Percentiles rank a stretch among this genome's conserved stretches.
phyloP scores from a whole-genome alignment of 305 asterid species.

The Withania somnifera region DNA sequence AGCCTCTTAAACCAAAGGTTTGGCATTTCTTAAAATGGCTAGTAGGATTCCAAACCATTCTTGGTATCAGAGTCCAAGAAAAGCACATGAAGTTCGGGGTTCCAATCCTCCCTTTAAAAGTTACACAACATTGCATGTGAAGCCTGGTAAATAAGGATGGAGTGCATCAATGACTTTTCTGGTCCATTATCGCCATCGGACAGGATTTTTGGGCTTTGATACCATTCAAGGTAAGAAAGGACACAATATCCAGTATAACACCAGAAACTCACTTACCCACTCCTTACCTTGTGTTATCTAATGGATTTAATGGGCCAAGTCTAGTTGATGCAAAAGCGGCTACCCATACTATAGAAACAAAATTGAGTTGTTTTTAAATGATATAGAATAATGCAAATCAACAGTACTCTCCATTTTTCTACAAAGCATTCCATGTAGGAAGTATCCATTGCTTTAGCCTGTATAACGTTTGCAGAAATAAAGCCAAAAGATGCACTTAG shows the following conservation, averaged over 20 bases:
- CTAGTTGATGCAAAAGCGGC: neutral
- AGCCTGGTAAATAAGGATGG: neutral
- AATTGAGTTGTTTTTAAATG: neutral
- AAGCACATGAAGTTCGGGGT: neutral
- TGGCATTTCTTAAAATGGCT: neutral
- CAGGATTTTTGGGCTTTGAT: neutral
- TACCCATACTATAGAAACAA: neutral
- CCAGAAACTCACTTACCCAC: neutral
- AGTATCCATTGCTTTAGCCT: neutral
- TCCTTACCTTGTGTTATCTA: neutral
- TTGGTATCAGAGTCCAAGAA: neutral
- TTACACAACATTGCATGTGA: neutral
- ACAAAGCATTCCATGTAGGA: neutral
- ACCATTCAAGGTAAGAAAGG: neutral
- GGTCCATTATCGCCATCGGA: neutral
- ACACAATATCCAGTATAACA: neutral
- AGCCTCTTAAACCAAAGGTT: neutral
- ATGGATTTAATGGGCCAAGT: neutral
- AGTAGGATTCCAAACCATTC: neutral
- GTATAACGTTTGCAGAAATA: neutral
- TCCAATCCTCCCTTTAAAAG: neutral
- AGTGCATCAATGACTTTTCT: neutral
- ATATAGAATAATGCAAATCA: neutral
- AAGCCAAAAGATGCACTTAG: neutral
- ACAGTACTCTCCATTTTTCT: neutral